A percentile compares a stretch with the other conserved stretches of the same genome.
Conservation (phyloP, 2,329 filamentous ascomycete species). For the Colletotrichum acutatum region DNA sequence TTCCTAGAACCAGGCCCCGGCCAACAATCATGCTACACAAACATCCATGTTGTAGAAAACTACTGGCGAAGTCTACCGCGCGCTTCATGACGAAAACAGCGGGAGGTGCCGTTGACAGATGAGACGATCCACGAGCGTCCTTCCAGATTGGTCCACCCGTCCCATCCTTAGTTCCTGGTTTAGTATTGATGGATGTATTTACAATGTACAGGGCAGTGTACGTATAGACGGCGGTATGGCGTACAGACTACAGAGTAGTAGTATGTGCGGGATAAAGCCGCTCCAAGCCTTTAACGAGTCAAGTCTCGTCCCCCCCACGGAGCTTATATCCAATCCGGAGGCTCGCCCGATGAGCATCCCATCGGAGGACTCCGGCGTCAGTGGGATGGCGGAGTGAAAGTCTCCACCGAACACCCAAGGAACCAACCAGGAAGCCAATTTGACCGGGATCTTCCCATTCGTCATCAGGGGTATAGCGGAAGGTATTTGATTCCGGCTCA, state of each 20-base stretch:
- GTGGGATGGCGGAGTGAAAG: neutral
- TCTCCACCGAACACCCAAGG: neutral
- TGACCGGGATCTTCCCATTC: neutral
- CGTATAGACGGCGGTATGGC: neutral
- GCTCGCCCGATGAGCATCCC: neutral
- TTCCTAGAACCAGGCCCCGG: neutral
- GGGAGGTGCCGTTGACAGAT: neutral
- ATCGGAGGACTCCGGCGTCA: constrained; percentile 12
- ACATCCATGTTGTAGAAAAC: neutral
- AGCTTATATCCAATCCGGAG: neutral
- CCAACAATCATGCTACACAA: neutral
- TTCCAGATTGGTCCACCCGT: neutral
- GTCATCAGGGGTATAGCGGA: neutral
- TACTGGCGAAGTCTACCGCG: constrained; percentile 13
- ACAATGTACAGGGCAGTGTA: neutral
- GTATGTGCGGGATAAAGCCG: constrained; percentile 1
- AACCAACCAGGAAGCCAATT: neutral
- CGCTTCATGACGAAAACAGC: constrained; percentile 24
- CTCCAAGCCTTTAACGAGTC: neutral
- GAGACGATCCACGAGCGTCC: neutral
- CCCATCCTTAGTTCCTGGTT: neutral
- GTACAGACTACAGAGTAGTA: neutral
- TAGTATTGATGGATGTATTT: neutral
- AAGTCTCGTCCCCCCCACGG: neutral
- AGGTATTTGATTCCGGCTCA: constrained; percentile 8